Base-by-base conservation (phyloP, 1,284 basidiomycete genomes). In the Cutaneotrichosporon mucoides region DNA sequence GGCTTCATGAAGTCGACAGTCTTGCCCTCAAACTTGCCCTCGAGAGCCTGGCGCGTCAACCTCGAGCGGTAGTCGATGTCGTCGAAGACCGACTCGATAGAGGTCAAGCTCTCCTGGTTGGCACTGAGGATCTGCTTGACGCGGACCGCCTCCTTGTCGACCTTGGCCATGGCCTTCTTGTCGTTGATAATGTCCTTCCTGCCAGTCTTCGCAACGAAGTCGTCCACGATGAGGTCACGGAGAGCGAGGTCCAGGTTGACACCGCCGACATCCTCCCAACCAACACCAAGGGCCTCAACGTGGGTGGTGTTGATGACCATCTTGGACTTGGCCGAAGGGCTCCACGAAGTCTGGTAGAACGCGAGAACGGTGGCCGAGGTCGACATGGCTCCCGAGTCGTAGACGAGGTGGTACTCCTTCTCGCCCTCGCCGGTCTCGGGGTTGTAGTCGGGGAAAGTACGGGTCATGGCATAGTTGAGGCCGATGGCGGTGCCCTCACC, bases 381-480 rank as follows among this genome's bases (percentile, higher is more conserved):
- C 0, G 90, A 85, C 3, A 90, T 87, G 2, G 93, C 90, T 42
- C 96, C 95, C 1, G 92, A 89, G 71, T 99, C 96, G 77, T 90
- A 98, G 64, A 99, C 88, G 66, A 99, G 79, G 73, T 99, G 93
- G 75, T 87, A 85, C 76, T 96, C 93, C 15, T 86, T 86, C 7
- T 81, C 70, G 10, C 73, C 73, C 44, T 65, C 60, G 4, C 73
- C 72, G 10, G 69, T 73, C 16, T 59, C 67, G 7, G 63, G 62
- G 56, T 76, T 62, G 60, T 60, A 73, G 16, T 66, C 63, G 1
- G 87, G 80, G 81, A 99, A 99, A 0, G 84, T 84, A 41, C 94
- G 85, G 2, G 92, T 92, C 90, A 98, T 96, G 42, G 94, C 95
- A 72, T 92, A 99, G 81, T 96, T 96, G 66, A 97, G 83, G 7